Evolutionary conservation across 495 filamentous ascomycete genomes (phyloP).

Genomic region (Neurospora pannonica): DNA sequence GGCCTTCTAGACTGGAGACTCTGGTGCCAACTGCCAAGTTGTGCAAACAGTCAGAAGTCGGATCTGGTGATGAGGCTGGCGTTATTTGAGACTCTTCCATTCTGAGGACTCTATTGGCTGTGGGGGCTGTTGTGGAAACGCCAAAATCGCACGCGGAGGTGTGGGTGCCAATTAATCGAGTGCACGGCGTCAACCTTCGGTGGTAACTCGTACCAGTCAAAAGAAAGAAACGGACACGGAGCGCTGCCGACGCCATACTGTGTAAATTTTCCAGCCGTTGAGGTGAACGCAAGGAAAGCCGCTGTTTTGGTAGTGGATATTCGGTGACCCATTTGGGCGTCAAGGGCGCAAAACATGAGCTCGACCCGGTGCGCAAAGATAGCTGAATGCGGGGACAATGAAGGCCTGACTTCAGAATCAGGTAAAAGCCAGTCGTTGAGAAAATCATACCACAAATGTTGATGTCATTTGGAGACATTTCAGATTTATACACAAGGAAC

Average conservation of each 20-base stretch:
- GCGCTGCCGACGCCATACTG: background rate
- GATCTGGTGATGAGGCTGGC: background rate
- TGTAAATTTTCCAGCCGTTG: background rate
- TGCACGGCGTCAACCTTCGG: background rate
- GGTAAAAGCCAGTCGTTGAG: background rate
- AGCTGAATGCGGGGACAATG: background rate
- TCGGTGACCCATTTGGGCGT: constrained; percentile 12
- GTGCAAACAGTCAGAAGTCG: background rate
- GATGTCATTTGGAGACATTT: background rate
- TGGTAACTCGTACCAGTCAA: background rate
- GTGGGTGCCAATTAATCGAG: constrained; percentile 6
- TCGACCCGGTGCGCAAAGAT: background rate
- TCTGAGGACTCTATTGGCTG: background rate
- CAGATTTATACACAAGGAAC: background rate
- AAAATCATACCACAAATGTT: background rate
- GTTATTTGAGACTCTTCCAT: background rate
- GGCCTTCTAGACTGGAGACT: background rate
- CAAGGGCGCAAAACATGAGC: background rate
- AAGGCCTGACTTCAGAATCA: background rate
- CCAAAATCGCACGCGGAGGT: background rate
- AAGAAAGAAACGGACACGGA: background rate
- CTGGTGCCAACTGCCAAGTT: background rate
- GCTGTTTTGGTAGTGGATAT: constrained; percentile 1
- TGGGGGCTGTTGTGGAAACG: background rate
- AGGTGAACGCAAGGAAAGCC: background rate